Conservation (phyloP, 108 stramenopile species). For the Craspedostauros australis region DNA sequence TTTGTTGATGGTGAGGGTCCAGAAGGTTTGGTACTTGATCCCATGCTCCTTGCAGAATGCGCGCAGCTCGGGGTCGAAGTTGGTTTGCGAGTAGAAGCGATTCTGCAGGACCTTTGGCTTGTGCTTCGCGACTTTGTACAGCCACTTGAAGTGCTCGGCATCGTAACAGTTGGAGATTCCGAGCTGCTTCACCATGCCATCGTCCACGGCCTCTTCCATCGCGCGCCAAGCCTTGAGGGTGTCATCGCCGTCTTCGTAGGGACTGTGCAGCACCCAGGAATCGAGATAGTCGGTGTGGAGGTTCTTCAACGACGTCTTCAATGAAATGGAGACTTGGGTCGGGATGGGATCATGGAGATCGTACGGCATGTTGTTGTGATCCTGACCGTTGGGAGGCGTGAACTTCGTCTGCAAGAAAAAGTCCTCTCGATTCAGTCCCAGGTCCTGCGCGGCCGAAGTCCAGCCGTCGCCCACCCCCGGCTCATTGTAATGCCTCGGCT, state of each 20-base stretch:
- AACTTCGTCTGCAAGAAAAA: constrained; percentile 89
- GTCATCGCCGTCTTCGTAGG: constrained; percentile 26
- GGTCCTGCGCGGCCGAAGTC: constrained; percentile 33
- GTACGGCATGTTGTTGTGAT: constrained; percentile 79
- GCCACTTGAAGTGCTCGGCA: constrained; percentile 21
- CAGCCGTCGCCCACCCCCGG: constrained; percentile 71
- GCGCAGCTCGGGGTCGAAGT: constrained; percentile 75
- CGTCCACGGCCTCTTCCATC: constrained; percentile 64
- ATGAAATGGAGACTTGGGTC: constrained; percentile 57
- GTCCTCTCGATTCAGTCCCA: constrained; percentile 42
- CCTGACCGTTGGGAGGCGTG: constrained; percentile 73
- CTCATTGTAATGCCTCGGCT: constrained; percentile 89
- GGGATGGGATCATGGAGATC: constrained; percentile 38
- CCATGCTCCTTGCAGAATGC: constrained; percentile 61
- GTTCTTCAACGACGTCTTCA: constrained; percentile 58
- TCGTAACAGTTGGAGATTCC: constrained; percentile 77
- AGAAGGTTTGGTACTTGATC: constrained; percentile 81
- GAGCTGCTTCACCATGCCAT: constrained; percentile 47
- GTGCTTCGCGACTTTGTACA: constrained; percentile 54
- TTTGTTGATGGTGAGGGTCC: constrained; percentile 49
- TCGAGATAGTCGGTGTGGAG: constrained; percentile 79
- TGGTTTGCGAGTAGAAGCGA: constrained; percentile 67
- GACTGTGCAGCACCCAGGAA: constrained; percentile 50
- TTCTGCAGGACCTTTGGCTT: constrained; percentile 85
- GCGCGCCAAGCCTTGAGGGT: constrained; percentile 59